These are phyloP conservation scores for Epichloe glyceriae DNA, from an alignment of 2,329 filamentous ascomycete genomes.

Conservation along the genomic window DNA sequence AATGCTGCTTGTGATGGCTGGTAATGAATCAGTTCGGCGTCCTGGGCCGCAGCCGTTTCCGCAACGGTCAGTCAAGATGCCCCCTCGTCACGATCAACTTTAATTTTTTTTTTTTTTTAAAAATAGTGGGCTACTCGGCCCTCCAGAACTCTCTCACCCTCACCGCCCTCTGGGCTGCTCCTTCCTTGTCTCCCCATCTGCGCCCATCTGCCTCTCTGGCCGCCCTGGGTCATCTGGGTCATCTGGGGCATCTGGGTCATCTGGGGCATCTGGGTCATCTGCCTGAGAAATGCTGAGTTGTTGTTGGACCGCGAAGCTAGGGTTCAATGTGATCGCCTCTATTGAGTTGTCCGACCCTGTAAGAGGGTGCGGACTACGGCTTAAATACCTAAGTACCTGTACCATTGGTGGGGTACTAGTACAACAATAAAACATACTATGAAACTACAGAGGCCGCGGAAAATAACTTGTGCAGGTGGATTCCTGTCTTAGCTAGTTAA, in stretches of 20 bases:
- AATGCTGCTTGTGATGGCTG: not conserved
- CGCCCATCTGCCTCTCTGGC: not conserved
- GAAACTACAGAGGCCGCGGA: too few species aligned
- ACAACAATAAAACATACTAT: too few species aligned
- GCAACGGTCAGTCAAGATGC: not conserved
- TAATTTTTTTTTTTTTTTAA: not conserved
- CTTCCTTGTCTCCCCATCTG: not conserved
- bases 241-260: too few species aligned
- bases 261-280: constrained; percentile 21
- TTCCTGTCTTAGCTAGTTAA: too few species aligned
- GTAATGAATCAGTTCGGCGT: not conserved
- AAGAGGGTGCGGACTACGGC: too few species aligned
- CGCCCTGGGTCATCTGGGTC: constrained; percentile 14
- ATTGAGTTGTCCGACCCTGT: too few species aligned
- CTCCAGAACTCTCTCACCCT: not conserved
- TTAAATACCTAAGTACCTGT: too few species aligned
- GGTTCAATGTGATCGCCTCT: too few species aligned
- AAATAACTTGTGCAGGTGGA: too few species aligned
- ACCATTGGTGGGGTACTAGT: too few species aligned
- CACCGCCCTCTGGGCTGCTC: not conserved
- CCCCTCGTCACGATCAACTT: not conserved
- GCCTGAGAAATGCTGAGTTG: constrained; percentile 23
- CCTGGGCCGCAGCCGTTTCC: not conserved
- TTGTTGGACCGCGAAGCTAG: too few species aligned
- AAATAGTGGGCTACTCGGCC: not conserved